phyloP scores from a whole-genome alignment of 352 stramenopile genomes.

The Globisporangium rhizosaccharum region DNA sequence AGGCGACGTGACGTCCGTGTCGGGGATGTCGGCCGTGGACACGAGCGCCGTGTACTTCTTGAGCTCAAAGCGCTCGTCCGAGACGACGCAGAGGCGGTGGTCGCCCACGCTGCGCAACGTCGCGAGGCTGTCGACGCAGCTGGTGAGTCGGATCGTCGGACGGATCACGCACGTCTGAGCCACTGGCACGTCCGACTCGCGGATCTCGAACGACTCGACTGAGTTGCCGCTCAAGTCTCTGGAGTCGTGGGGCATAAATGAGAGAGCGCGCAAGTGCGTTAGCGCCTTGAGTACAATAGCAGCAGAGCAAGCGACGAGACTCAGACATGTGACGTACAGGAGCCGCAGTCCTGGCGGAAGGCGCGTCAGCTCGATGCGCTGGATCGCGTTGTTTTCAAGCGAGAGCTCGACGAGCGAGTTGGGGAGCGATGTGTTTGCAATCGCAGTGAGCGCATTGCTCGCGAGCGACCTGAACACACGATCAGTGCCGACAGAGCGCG shows the following conservation, averaged over 20 bases:
- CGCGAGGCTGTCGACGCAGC: conserved; percentile 4
- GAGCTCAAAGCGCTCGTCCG: conserved; percentile 9
- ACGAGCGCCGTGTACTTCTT: conserved; percentile 2
- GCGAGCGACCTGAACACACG: conserved; percentile 3
- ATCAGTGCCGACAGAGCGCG: neutral
- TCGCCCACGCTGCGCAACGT: conserved; percentile 3
- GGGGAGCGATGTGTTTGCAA: conserved; percentile 11
- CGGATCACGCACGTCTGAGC: neutral
- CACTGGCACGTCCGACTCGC: conserved; percentile 8
- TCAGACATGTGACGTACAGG: conserved; percentile 2
- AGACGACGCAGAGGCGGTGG: conserved; percentile 14
- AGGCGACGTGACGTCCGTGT: neutral
- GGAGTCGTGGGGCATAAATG: neutral
- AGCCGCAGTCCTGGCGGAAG: conserved; percentile 2
- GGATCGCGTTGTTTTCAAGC: conserved; percentile 10
- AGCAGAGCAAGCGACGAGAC: no score
- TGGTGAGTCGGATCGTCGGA: neutral
- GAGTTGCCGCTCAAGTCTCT: conserved; percentile 11
- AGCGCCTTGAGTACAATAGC: neutral
- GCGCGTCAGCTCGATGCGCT: conserved; percentile 5
- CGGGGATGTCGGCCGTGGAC: neutral
- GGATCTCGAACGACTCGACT: conserved; percentile 12
- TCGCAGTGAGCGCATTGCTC: conserved; percentile 1
- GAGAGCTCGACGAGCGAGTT: conserved; percentile 3
- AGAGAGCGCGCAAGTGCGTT: neutral